Percentiles rank a stretch among this genome's conserved stretches.
Evolutionary conservation across 2,329 filamentous ascomycete species (phyloP).

Genomic region (Microdochium trichocladiopsis): DNA sequence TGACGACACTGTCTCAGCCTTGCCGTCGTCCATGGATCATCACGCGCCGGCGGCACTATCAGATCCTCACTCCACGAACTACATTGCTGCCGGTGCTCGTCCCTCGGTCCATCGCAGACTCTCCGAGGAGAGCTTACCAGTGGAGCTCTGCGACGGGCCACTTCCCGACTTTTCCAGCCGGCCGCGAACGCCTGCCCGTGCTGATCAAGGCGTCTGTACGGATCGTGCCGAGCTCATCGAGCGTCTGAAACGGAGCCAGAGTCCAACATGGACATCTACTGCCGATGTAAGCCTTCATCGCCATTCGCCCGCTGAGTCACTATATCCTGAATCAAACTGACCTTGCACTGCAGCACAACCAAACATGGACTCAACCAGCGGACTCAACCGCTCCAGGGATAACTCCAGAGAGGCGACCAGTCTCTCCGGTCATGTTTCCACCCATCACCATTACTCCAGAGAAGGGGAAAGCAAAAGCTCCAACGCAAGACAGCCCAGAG

Average conservation of each 20-base stretch:
- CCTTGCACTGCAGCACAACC: slow-evolving; percentile 18
- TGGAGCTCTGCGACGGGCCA: slow-evolving; percentile 54
- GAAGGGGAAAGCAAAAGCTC: slow-evolving; percentile 14
- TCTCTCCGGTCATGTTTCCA: slow-evolving; percentile 32
- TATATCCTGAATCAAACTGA: slow-evolving; percentile 7
- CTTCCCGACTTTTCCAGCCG: slow-evolving; percentile 33
- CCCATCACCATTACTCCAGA: slow-evolving; percentile 41
- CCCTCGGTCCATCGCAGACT: slow-evolving; percentile 15
- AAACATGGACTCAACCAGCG: slow-evolving; percentile 26
- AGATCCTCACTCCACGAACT: not conserved
- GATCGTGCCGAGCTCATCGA: slow-evolving; percentile 77
- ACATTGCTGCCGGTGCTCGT: not conserved
- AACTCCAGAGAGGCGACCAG: slow-evolving; percentile 22
- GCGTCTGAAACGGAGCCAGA: slow-evolving; percentile 72
- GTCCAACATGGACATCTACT: slow-evolving; percentile 49
- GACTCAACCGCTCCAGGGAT: slow-evolving; percentile 28
- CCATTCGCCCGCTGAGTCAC: no score
- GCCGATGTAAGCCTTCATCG: slow-evolving; percentile 5
- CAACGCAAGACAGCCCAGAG: slow-evolving; percentile 19
- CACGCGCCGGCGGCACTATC: slow-evolving; percentile 2
- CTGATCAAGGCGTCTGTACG: slow-evolving; percentile 26
- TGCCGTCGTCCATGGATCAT: not conserved
- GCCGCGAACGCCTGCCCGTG: slow-evolving; percentile 5
- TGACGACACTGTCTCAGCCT: slow-evolving; percentile 14
- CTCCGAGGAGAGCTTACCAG: slow-evolving; percentile 55